Base-by-base conservation (phyloP, 768 basidiomycete species). In the Boletus eberwhitei region DNA sequence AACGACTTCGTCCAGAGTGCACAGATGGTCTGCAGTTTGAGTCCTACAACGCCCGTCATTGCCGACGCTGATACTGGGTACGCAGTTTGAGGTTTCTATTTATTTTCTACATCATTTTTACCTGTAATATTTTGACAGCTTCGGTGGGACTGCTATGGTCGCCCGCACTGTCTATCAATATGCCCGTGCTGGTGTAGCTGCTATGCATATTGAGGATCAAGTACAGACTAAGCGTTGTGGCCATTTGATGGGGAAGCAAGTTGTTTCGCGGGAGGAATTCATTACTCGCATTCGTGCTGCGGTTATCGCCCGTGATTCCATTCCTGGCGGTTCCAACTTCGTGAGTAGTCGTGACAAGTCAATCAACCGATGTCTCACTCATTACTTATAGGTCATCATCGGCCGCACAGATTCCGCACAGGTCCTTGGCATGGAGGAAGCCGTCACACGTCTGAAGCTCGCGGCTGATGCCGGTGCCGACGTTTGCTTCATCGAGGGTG, bases 31-130 rank as follows among this genome's bases (percentile, higher is more conserved):
- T 84, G 82, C 70, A 74, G 83, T 48, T 61, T 89, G 43, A 74
- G 83, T 61, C 86, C 87, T 0, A 76, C 80, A 2, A 75, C 79
- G 0, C 88, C 88, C 0, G 83, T 90, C 19, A 89, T 90, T 56
- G 88, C 87, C 1, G 88, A 90, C 59, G 88, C 88, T 12, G 88
- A 90, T 64, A 90, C 87, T 49, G 88, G 87, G 84, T 84, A 69
- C 13, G 75, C 48, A 6, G 13, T 12, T 44, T 19, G 3, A 24
- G 8, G 1, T 11, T 0, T 26, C 1, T 26, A 42, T 14, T 11
- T 3, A 7, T 24, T 48, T 38, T 17, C 7, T 12, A 0, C 54
- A 21, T 32, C 35, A 3, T 52, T 74, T 17, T 63, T 12, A 57
- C 3, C 5, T 35, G 19, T 37, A 16, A 35, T 21, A 16, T 38